Percentiles rank a stretch among this genome's conserved stretches.
Evolutionary conservation across 768 basidiomycete species (phyloP).

Genomic region (Lactarius deliciosus): DNA sequence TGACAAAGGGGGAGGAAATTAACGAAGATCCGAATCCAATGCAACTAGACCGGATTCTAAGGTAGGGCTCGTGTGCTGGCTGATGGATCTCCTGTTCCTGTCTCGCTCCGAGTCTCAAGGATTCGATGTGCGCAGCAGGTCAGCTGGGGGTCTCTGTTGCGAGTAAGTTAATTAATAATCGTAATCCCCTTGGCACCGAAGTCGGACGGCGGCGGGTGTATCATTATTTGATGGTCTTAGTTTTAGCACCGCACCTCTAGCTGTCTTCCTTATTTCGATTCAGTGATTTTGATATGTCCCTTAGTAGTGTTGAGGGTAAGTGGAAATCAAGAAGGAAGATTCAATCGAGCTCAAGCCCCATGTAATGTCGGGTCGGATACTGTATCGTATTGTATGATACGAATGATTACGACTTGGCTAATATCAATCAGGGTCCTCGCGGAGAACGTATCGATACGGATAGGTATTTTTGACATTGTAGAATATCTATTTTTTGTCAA

Average conservation of each 20-base stretch:
- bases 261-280: neutral
- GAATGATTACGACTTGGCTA: neutral
- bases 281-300: neutral
- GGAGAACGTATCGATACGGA: constrained; percentile 1
- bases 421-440: neutral
- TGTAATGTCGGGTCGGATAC: neutral
- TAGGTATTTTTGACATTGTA: neutral
- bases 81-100: constrained; percentile 3
- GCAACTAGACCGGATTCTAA: neutral
- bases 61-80: neutral
- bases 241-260: neutral
- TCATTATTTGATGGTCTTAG: constrained; percentile 2
- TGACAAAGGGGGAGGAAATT: neutral
- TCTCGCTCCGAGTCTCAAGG: neutral
- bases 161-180: neutral
- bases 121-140: neutral
- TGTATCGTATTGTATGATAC: neutral
- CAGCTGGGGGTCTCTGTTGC: neutral
- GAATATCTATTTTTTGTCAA: neutral
- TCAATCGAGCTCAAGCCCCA: constrained; percentile 5
- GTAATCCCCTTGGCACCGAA: constrained; percentile 2
- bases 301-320: neutral
- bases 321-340: constrained; percentile 2
- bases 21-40: constrained; percentile 10
- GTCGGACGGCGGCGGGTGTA: neutral